Evolutionary conservation across 257 asterid species (phyloP), one percentile per base, ranked within the genome.

Genomic region (Solanum piurae): DNA sequence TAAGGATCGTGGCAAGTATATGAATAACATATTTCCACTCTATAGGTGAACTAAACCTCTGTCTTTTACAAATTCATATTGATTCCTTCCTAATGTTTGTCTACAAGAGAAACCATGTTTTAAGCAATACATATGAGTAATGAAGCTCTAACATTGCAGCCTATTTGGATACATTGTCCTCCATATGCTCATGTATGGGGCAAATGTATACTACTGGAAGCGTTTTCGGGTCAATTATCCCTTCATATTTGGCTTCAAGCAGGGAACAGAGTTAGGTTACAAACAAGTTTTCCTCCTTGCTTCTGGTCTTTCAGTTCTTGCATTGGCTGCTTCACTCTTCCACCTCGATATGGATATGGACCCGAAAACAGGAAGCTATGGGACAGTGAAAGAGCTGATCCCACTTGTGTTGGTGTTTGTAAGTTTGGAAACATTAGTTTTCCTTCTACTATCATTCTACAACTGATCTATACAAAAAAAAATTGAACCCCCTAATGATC

Each of bases 311-410:
- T 89, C 95, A 1, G 94, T 93, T 23, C 93, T 96, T 36, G 85
- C 98, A 44, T 87, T 96, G 86, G 95, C 94, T 40, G 96, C 96
- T 85, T 92, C 89, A 37, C 92, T 95, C 38, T 91, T 94, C n/a
- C 91, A 95, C 89, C 90, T 96, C 64, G 99, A 95, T 86, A 90
- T 96, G 99, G 95, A 96, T 86, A 94, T 94, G 98, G 93, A 95
- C 14, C 90, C 89, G 0, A 72, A n/a, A 60, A 95, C 96, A 5
- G 3, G 27, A 73, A 86, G 93, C 9, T 94, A 83, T 83, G 20
- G 86, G 52, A 71, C 91, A n/a, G 18, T 92, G 6, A 92, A 93
- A 13, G 99, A 95, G 89, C 83, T 94, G 89, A 93, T 96, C 88
- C 98, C 99, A n/a, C 55, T 94, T 76, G 77, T 86, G 86, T 90